These are phyloP conservation scores for Penicillium brasilianum DNA, from an alignment of 2,329 filamentous ascomycete species.

Conservation along the genomic window DNA sequence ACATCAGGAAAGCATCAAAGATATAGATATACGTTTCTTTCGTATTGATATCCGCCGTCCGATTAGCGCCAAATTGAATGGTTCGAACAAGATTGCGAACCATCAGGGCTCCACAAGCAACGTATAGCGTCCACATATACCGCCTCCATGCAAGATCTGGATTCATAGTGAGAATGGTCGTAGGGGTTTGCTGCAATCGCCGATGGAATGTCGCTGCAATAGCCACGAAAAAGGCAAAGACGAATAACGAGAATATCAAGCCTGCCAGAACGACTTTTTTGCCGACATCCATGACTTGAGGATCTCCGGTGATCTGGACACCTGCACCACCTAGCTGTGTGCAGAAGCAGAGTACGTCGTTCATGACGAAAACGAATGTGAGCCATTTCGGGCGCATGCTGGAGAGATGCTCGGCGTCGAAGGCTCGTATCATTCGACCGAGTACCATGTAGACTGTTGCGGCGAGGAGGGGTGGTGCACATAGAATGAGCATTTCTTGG, in stretches of 20 bases:
- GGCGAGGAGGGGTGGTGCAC: conserved; percentile 49
- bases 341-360: conserved; percentile 43
- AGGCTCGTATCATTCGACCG: conserved; percentile 44
- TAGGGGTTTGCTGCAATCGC: conserved; percentile 22
- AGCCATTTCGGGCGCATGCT: conserved; percentile 42
- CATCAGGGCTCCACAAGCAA: conserved; percentile 32
- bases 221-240: conserved; percentile 36
- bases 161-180: conserved; percentile 23
- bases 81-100: conserved; percentile 37
- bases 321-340: conserved; percentile 42
- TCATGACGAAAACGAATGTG: conserved; percentile 46
- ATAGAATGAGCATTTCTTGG: conserved; percentile 47
- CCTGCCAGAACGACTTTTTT: conserved; percentile 37
- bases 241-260: conserved; percentile 36
- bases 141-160: conserved; percentile 30
- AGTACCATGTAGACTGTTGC: conserved; percentile 47
- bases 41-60: conserved; percentile 23
- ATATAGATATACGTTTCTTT: conserved; percentile 40
- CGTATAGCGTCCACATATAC: conserved; percentile 37
- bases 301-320: conserved; percentile 32
- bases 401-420: conserved; percentile 43
- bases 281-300: conserved; percentile 26
- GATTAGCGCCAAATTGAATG: conserved; percentile 34
- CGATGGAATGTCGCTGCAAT: conserved; percentile 34
- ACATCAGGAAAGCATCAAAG: conserved; percentile 40